Evolutionary conservation across 495 filamentous ascomycete species (phyloP).

Genomic region (Penicillium atrosanguineum): DNA sequence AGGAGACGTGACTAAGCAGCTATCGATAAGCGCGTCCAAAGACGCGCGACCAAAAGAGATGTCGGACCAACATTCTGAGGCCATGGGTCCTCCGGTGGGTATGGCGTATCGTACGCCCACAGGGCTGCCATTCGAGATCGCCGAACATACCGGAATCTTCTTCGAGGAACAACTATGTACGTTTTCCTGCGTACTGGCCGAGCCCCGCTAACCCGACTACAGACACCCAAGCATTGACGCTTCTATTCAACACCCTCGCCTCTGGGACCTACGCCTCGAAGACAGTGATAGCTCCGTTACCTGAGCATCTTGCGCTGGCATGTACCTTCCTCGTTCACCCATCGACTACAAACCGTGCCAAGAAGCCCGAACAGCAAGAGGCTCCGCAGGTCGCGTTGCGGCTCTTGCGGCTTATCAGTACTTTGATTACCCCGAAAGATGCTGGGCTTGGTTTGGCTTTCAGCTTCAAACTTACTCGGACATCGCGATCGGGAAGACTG

Average conservation of each 20-base stretch:
- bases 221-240: conserved; percentile 68
- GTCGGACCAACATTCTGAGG: conserved; percentile 9
- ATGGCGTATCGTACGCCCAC: conserved; percentile 49
- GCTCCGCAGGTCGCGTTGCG: conserved; percentile 53
- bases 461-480: conserved; percentile 41
- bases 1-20: conserved; percentile 4
- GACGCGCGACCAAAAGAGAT: conserved; percentile 10
- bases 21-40: conserved; percentile 31
- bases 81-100: conserved; percentile 21
- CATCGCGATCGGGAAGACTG: conserved; percentile 33
- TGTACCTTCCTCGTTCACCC: conserved; percentile 71
- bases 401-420: conserved; percentile 56
- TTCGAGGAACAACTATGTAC: conserved; percentile 74
- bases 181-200: conserved; percentile 8
- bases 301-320: conserved; percentile 63
- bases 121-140: conserved; percentile 59
- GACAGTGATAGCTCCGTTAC: conserved; percentile 48
- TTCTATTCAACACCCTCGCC: conserved; percentile 63
- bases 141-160: conserved; percentile 65
- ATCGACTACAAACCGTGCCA: conserved; percentile 60
- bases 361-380: conserved; percentile 47
- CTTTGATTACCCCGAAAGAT: conserved; percentile 49
- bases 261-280: conserved; percentile 48
- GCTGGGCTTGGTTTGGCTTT: conserved; percentile 54
- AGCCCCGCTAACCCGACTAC: conserved; percentile 9